Conservation (phyloP, 164 flowering plant genomes). For the Vitis labrusca region DNA sequence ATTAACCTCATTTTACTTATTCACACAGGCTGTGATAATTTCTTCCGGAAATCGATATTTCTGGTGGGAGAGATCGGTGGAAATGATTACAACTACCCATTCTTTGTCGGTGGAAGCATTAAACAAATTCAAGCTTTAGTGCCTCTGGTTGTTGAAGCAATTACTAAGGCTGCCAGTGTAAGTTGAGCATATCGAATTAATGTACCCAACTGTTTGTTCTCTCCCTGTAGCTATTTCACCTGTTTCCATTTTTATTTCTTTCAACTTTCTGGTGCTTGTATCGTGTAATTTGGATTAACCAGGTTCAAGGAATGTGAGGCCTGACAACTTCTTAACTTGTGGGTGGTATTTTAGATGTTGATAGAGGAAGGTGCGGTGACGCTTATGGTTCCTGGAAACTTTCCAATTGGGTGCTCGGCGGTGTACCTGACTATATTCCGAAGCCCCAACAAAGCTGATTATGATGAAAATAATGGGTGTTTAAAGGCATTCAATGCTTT, state of each 20-base stretch:
- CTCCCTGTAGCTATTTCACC: not conserved
- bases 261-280: not conserved
- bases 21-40: conserved; percentile 34
- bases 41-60: conserved; percentile 49
- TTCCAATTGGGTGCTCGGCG: conserved; percentile 57
- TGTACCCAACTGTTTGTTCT: too few species aligned
- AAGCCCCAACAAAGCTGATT: conserved; percentile 29
- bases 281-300: too few species aligned
- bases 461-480: conserved; percentile 44
- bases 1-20: not conserved
- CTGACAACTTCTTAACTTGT: not conserved
- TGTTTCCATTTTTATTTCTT: not conserved
- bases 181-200: not conserved
- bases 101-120: conserved; percentile 25
- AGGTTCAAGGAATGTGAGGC: not conserved
- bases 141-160: conserved; percentile 38
- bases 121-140: conserved; percentile 25
- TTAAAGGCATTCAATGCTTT: conserved; percentile 41
- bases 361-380: conserved; percentile 56
- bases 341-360: conserved; percentile 24
- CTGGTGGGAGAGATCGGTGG: conserved; percentile 73
- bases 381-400: conserved; percentile 55
- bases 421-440: conserved; percentile 34
- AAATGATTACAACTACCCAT: conserved; percentile 50
- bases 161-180: conserved; percentile 35